A percentile compares a stretch with the other conserved stretches of the same genome.
Conservation (phyloP, 805 yeast genomes). For the Spathaspora arborariae region DNA sequence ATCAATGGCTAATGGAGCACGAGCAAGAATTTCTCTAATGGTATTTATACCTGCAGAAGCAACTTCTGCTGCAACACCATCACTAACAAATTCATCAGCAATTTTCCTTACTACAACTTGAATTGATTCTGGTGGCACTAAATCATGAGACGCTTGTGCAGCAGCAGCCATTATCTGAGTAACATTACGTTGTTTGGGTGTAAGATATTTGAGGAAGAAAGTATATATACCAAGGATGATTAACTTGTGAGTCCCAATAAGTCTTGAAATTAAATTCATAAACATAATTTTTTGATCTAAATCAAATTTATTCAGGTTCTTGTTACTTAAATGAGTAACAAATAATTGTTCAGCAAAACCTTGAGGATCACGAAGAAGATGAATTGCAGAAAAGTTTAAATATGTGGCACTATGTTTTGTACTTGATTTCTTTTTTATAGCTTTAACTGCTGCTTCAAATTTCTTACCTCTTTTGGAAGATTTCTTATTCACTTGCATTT, state of each 20-base stretch:
- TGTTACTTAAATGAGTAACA: slow-evolving; percentile 65
- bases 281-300: slow-evolving; percentile 87
- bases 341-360: slow-evolving; percentile 90
- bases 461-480: slow-evolving; percentile 76
- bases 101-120: slow-evolving; percentile 79
- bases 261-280: slow-evolving; percentile 81
- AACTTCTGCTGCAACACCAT: slow-evolving; percentile 97
- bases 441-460: slow-evolving; percentile 68
- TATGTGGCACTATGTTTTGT: slow-evolving; percentile 59
- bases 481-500: slow-evolving; percentile 79
- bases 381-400: slow-evolving; percentile 92
- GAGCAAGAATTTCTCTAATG: slow-evolving; percentile 84
- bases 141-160: slow-evolving; percentile 95
- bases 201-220: slow-evolving; percentile 79
- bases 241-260: slow-evolving; percentile 92
- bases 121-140: slow-evolving; percentile 94
- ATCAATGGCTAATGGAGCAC: slow-evolving; percentile 95
- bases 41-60: slow-evolving; percentile 98
- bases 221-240: slow-evolving; percentile 88
- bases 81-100: slow-evolving; percentile 96
- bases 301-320: slow-evolving; percentile 65
- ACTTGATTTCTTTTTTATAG: slow-evolving; percentile 57
- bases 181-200: slow-evolving; percentile 92
- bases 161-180: slow-evolving; percentile 95
- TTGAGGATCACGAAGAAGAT: slow-evolving; percentile 92